Evolutionary conservation across 1,284 basidiomycete species (phyloP).

Genomic region (Puccinia sorghi): DNA sequence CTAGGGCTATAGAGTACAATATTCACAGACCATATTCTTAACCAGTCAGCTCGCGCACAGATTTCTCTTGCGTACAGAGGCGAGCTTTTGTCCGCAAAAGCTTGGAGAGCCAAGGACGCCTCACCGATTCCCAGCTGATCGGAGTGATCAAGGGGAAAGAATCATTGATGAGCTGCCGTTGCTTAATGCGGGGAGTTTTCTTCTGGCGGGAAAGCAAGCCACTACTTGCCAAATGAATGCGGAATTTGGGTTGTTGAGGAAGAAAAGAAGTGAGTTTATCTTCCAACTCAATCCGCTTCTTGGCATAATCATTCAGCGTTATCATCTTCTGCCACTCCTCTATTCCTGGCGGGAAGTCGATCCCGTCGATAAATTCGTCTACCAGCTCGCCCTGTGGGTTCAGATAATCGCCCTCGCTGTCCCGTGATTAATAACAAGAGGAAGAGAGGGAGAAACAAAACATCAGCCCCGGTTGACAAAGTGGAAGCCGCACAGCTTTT

Average conservation of each 20-base stretch:
- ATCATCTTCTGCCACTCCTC: conserved; percentile 24
- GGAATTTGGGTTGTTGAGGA: conserved; percentile 21
- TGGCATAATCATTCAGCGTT: conserved; percentile 32
- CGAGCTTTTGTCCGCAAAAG: conserved; percentile 29
- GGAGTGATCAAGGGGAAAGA: too few species aligned
- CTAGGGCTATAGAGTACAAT: background rate
- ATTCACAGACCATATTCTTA: conserved; percentile 21
- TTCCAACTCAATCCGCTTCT: conserved; percentile 29
- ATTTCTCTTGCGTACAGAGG: background rate
- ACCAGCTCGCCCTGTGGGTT: conserved; percentile 26
- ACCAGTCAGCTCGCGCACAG: conserved; percentile 32
- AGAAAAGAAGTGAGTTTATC: conserved; percentile 4
- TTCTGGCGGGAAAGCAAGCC: background rate
- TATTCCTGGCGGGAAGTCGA: conserved; percentile 8
- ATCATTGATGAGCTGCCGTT: background rate
- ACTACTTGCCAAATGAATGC: conserved; percentile 28
- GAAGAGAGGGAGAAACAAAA: background rate
- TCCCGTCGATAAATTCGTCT: conserved; percentile 20
- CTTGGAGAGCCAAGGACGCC: conserved; percentile 29
- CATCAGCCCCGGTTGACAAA: background rate
- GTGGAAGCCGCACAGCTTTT: background rate
- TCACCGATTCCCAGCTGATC: conserved; percentile 32
- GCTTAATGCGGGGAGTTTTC: background rate
- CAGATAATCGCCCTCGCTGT: conserved; percentile 33
- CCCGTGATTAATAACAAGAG: background rate